phyloP scores from a whole-genome alignment of 2,329 filamentous ascomycete genomes.

The Aaosphaeria pasadenensis region DNA sequence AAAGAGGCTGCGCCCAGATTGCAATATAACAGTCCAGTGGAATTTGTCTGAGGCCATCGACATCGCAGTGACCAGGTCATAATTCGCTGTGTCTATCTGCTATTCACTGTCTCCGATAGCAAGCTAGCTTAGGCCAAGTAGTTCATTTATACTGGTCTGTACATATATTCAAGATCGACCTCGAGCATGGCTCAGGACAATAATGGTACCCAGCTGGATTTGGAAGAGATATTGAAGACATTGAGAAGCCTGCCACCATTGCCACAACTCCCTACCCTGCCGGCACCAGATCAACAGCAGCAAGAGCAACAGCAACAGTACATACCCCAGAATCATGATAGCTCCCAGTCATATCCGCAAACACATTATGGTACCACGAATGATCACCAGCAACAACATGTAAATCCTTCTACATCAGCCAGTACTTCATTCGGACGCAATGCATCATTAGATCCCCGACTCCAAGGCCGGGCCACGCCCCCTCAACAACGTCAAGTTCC shows the following conservation, averaged over 20 bases:
- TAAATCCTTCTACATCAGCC: not conserved
- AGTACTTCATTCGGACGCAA: not conserved
- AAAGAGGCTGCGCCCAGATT: too few species aligned
- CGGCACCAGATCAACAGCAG: too few species aligned
- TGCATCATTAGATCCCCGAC: slow-evolving; percentile 16
- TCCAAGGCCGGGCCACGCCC: slow-evolving; percentile 10
- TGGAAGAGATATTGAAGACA: slow-evolving; percentile 34
- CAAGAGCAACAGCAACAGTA: too few species aligned
- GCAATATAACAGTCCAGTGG: too few species aligned
- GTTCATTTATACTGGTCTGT: too few species aligned
- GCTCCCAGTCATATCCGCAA: not conserved
- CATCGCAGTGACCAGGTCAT: too few species aligned
- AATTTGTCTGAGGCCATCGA: too few species aligned
- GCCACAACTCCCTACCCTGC: not conserved
- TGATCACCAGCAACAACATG: not conserved
- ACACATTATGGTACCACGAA: not conserved
- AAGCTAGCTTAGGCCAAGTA: too few species aligned
- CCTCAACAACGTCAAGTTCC: slow-evolving; percentile 11
- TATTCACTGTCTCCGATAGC: too few species aligned
- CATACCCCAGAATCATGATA: not conserved
- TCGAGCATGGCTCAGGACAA: slow-evolving; percentile 29
- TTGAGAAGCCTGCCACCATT: slow-evolving; percentile 27
- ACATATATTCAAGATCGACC: too few species aligned
- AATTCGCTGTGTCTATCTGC: too few species aligned
- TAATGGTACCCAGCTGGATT: slow-evolving; percentile 20